phyloP scores from a whole-genome alignment of 768 basidiomycete genomes.

The Tulasnella calospora region DNA sequence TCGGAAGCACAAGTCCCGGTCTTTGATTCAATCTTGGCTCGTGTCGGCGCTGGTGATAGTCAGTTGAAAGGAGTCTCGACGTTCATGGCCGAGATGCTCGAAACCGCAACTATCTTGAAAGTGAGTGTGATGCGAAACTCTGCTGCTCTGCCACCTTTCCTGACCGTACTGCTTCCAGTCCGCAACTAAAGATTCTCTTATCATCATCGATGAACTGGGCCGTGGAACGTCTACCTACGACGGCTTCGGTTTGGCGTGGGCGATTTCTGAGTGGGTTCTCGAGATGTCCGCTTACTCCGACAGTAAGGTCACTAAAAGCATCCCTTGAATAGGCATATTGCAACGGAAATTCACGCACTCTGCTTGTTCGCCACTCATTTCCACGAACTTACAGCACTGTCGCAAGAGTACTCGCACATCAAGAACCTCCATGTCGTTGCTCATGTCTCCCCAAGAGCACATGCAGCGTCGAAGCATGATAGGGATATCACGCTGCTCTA shows the following conservation, averaged over 20 bases:
- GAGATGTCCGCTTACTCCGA: not conserved
- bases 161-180: constrained; percentile 47
- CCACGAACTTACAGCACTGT: constrained; percentile 90
- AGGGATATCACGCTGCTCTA: constrained; percentile 79
- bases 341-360: constrained; percentile 85
- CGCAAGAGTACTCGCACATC: constrained; percentile 79
- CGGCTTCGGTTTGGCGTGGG: constrained; percentile 97
- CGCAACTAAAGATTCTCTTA: constrained; percentile 84
- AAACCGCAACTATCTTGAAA: constrained; percentile 90
- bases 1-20: constrained; percentile 79
- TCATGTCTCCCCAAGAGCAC: constrained; percentile 59
- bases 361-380: constrained; percentile 98
- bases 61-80: constrained; percentile 97
- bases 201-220: constrained; percentile 97
- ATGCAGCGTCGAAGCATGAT: constrained; percentile 41
- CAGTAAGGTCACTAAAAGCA: not conserved
- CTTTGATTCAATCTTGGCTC: constrained; percentile 91
- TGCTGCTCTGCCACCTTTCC: not conserved
- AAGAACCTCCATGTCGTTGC: constrained; percentile 96
- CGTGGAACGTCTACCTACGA: constrained; percentile 96
- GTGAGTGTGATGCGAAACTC: constrained; percentile 42
- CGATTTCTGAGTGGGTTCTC: constrained; percentile 84
- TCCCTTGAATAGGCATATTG: constrained; percentile 65
- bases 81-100: constrained; percentile 99
- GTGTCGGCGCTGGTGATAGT: constrained; percentile 96